phyloP scores from a whole-genome alignment of 352 stramenopile genomes.

The Globisporangium paddicum region DNA sequence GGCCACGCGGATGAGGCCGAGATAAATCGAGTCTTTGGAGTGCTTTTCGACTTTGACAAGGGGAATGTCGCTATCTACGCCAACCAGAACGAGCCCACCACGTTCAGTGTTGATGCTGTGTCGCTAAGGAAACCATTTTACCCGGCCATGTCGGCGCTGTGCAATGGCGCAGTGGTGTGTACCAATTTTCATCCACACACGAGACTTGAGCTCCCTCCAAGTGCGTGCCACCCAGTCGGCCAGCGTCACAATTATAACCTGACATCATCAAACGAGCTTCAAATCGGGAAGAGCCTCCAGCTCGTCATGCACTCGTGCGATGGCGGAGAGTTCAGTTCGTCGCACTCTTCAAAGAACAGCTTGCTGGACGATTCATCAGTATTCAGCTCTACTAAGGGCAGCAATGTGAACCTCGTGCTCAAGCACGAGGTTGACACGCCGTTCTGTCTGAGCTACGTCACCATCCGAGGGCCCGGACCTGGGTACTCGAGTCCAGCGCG shows the following conservation, averaged over 20 bases:
- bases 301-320: conserved; percentile 68
- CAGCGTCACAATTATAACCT: conserved; percentile 38
- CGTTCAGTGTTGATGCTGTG: conserved; percentile 25
- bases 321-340: conserved; percentile 77
- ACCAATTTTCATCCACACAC: conserved; percentile 61
- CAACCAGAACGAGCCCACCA: conserved; percentile 35
- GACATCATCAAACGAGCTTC: conserved; percentile 50
- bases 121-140: conserved; percentile 34
- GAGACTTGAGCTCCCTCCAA: conserved; percentile 46
- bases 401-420: conserved; percentile 78
- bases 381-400: conserved; percentile 69
- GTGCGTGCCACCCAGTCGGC: conserved; percentile 27
- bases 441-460: conserved; percentile 76
- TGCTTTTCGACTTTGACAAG: conserved; percentile 78
- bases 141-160: conserved; percentile 57
- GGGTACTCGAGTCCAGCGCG: conserved; percentile 77
- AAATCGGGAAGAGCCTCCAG: conserved; percentile 66
- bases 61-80: conserved; percentile 49
- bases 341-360: conserved; percentile 59
- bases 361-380: conserved; percentile 76
- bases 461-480: conserved; percentile 60
- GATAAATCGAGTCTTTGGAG: conserved; percentile 43
- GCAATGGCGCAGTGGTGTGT: conserved; percentile 62
- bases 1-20: conserved; percentile 30
- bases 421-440: conserved; percentile 77